These are phyloP conservation scores for Galerina sulciceps DNA, from an alignment of 768 basidiomycete species.

Conservation along the genomic window DNA sequence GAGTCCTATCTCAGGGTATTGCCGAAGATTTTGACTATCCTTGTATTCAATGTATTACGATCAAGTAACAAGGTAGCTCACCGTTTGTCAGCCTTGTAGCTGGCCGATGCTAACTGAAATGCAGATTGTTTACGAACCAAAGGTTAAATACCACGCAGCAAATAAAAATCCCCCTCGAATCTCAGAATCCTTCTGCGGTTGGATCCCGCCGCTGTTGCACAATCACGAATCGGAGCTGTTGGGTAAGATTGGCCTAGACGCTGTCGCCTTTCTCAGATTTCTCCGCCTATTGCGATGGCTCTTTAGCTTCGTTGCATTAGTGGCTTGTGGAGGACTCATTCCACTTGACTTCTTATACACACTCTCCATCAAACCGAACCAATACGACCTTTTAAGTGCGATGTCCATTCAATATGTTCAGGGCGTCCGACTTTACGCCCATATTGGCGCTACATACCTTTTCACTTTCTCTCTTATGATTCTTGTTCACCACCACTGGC, in stretches of 20 bases:
- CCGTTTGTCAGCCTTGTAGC: conserved; percentile 40
- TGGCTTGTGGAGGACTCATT: conserved; percentile 67
- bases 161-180: conserved; percentile 73
- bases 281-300: conserved; percentile 71
- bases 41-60: conserved; percentile 71
- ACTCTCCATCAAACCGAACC: conserved; percentile 33
- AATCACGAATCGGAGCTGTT: conserved; percentile 76
- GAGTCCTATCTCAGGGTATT: conserved; percentile 49
- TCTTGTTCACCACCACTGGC: conserved; percentile 67
- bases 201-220: conserved; percentile 76
- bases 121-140: conserved; percentile 82
- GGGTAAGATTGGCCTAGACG: conserved; percentile 79
- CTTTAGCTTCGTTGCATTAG: conserved; percentile 54
- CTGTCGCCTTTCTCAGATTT: conserved; percentile 83
- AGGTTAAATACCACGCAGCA: conserved; percentile 78
- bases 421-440: conserved; percentile 66
- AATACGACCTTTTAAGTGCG: conserved; percentile 53
- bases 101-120: conserved; percentile 37
- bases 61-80: conserved; percentile 71
- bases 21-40: conserved; percentile 56
- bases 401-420: conserved; percentile 75
- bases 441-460: conserved; percentile 71
- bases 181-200: conserved; percentile 73
- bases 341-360: conserved; percentile 80
- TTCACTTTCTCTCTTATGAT: conserved; percentile 63